phyloP scores from a whole-genome alignment of 352 stramenopile species.

The Phytophthora megakarya region DNA sequence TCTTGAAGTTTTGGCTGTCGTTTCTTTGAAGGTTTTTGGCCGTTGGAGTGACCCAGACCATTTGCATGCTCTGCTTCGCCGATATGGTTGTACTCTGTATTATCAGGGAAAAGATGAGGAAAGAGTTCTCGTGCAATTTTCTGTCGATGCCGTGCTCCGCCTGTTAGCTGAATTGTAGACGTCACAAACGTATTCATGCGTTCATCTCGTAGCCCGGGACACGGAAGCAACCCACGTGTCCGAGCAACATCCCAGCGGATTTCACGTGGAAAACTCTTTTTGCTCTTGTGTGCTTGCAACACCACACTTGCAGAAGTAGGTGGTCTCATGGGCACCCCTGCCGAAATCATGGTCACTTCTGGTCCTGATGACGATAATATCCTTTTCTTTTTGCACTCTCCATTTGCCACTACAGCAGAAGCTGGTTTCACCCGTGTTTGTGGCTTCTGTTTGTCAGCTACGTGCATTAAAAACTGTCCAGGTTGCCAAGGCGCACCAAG shows the following conservation, averaged over 20 bases:
- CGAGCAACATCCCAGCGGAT: conserved; percentile 61
- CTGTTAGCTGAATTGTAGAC: conserved; percentile 62
- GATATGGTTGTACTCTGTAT: conserved; percentile 16
- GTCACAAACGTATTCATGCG: conserved; percentile 62
- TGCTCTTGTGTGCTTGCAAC: conserved; percentile 33
- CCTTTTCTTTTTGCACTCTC: conserved; percentile 30
- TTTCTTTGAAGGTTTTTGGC: conserved; percentile 19
- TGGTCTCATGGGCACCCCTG: conserved; percentile 16
- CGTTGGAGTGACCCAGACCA: conserved; percentile 6
- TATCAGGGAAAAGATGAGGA: conserved; percentile 55
- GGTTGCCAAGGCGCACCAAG: conserved; percentile 57
- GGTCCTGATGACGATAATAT: not conserved
- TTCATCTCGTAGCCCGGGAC: conserved; percentile 66
- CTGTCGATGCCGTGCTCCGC: conserved; percentile 60
- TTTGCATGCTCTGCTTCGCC: conserved; percentile 12
- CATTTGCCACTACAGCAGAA: not conserved
- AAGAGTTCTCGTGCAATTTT: conserved; percentile 78
- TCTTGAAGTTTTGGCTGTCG: conserved; percentile 30
- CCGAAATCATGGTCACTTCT: conserved; percentile 10
- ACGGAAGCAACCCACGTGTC: conserved; percentile 50
- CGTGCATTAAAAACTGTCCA: conserved; percentile 64
- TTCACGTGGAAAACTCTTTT: conserved; percentile 60
- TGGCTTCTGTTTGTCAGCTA: conserved; percentile 54
- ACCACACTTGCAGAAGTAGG: conserved; percentile 20
- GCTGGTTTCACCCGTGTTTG: conserved; percentile 34